Base-by-base conservation (phyloP, 441 rosid species). In the Hura crepitans region DNA sequence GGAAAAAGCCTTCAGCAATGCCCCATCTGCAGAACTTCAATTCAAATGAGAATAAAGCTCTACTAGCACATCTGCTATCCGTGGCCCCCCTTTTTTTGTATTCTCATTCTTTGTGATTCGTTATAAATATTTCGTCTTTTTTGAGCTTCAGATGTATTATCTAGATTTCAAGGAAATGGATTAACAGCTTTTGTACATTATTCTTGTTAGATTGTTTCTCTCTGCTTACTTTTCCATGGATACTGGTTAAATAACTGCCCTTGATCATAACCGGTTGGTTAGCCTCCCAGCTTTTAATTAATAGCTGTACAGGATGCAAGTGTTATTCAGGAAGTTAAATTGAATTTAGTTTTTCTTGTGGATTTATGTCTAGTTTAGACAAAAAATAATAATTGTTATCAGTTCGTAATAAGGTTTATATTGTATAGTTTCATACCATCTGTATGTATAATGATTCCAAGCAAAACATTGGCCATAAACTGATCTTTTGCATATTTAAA, bases 21-120 rank as follows among this genome's bases (percentile, higher is more conserved):
- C 72, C 99, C 99, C 43, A 92, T 92, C 65, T 92, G 97, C 80
- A 88, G 96, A 45, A 77, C 79, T 62, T 39, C 74, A 10, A 90
- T 95, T 70, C 69, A 81, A 15, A 85, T 87, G 54, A 88, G 97
- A 75, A 87, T 95, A 82, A 87, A 82, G 82, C 99, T 95, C 68
- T 92, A 87, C 66, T 94, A 75, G 51, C 50, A 43, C 35, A 56
- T 25, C 17, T 37, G 22, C 33, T 17, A 37, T 12, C 17, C n/a
- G 11, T 8, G 8, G n/a, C n/a, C n/a, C 22, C 43, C 1, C 8
- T 3, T 14, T n/a, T 8, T 15, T 5, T 72, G 25, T 3, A 45
- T 14, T 13, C 1, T 39, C 25, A 46, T 62, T 72, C 25, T 25
- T 68, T 56, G 50, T 27, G 18, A 60, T 69, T 64, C 64, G 13